phyloP scores from a whole-genome alignment of 2,329 filamentous ascomycete species.

The Lithohypha guttulata region DNA sequence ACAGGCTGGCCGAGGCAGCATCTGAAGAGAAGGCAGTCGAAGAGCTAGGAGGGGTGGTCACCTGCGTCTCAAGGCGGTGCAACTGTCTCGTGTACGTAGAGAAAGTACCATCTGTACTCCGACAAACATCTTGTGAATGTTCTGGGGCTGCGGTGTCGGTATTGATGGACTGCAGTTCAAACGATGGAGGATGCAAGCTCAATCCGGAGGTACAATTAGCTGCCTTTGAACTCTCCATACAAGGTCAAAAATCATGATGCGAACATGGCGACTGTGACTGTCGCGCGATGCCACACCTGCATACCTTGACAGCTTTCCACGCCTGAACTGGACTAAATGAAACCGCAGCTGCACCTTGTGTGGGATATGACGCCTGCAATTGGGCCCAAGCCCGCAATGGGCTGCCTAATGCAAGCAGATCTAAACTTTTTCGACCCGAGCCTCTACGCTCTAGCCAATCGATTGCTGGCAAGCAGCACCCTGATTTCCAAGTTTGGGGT shows the following conservation, averaged over 20 bases:
- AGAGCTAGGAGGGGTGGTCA: background rate
- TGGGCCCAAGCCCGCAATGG: background rate
- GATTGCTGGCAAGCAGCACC: too few species aligned
- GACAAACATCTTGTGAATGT: constrained; percentile 1
- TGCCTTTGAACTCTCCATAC: constrained; percentile 2
- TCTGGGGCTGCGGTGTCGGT: constrained; percentile 8
- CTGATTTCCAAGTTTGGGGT: background rate
- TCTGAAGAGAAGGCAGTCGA: background rate
- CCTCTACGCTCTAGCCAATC: too few species aligned
- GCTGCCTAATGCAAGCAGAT: background rate
- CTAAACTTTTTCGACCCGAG: constrained; percentile 9
- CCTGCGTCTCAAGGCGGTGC: background rate
- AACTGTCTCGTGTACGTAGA: background rate
- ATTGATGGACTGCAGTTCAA: background rate
- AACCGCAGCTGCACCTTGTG: too few species aligned
- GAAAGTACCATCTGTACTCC: background rate
- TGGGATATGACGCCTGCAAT: background rate
- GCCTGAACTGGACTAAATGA: background rate
- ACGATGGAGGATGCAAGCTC: background rate
- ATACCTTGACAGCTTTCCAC: background rate
- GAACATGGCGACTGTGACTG: background rate
- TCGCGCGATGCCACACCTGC: background rate
- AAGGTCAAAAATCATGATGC: constrained; percentile 2
- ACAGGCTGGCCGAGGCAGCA: constrained; percentile 9
- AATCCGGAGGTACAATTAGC: background rate